Evolutionary conservation across 208 protist species (phyloP).

Genomic region (Zelonia costaricensis): DNA sequence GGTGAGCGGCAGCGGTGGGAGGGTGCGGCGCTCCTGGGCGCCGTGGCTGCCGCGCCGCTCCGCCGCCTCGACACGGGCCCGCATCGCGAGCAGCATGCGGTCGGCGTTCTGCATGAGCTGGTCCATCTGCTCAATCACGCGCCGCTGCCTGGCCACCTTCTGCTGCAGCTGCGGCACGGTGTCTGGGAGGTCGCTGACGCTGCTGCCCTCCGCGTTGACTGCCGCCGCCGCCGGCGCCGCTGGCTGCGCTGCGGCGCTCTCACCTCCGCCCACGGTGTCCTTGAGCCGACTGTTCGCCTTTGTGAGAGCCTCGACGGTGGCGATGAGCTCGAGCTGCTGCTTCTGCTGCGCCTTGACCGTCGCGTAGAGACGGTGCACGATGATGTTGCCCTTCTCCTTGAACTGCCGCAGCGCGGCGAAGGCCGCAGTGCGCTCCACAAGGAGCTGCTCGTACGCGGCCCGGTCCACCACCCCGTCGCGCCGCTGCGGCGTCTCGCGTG

Average conservation of each 20-base stretch:
- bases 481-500: not conserved
- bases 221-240: not conserved
- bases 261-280: constrained; percentile 5
- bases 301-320: constrained; percentile 34
- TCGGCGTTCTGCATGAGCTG: constrained; percentile 43
- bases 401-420: constrained; percentile 45
- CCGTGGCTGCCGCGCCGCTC: constrained; percentile 7
- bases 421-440: constrained; percentile 46
- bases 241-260: not conserved
- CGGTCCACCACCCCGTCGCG: constrained; percentile 1
- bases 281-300: constrained; percentile 34
- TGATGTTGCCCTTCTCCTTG: constrained; percentile 49
- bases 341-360: constrained; percentile 35
- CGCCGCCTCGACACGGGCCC: constrained; percentile 29
- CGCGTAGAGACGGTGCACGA: constrained; percentile 49
- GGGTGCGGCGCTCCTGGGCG: not conserved
- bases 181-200: not conserved
- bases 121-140: constrained; percentile 40
- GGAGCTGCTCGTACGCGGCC: constrained; percentile 20
- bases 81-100: constrained; percentile 36
- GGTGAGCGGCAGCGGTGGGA: constrained; percentile 15
- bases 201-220: not conserved
- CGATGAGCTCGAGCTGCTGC: constrained; percentile 31
- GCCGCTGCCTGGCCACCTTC: constrained; percentile 27
- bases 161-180: constrained; percentile 23